Conservation (phyloP, 2,329 filamentous ascomycete species). For the Pseudogymnoascus sp. region DNA sequence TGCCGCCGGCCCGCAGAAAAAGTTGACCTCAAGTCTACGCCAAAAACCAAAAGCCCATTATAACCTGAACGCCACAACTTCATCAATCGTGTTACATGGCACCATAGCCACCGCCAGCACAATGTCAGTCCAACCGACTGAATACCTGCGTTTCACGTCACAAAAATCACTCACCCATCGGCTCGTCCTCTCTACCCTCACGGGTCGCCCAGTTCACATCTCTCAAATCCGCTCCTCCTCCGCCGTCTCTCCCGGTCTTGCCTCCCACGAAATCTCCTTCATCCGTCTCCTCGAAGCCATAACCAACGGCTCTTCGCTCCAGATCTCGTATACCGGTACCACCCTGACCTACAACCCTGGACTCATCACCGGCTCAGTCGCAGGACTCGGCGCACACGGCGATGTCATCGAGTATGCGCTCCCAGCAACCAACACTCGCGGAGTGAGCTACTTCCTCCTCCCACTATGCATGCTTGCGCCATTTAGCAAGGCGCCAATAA, state of each 20-base stretch:
- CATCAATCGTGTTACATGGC: conserved; percentile 1
- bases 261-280: conserved; percentile 90
- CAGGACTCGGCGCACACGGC: conserved; percentile 60
- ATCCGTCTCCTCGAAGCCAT: conserved; percentile 88
- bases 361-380: conserved; percentile 76
- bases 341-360: conserved; percentile 88
- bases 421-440: conserved; percentile 67
- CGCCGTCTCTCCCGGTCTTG: conserved; percentile 78
- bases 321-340: conserved; percentile 94
- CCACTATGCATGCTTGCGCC: conserved; percentile 85
- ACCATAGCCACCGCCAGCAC: conserved; percentile 2
- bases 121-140: conserved; percentile 28
- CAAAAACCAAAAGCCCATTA: neutral
- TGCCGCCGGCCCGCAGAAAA: conserved; percentile 9
- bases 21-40: conserved; percentile 1
- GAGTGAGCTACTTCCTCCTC: conserved; percentile 85
- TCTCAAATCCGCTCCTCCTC: conserved; percentile 88
- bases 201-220: conserved; percentile 81
- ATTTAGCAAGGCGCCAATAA: conserved; percentile 86
- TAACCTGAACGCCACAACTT: neutral
- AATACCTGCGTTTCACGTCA: conserved; percentile 68
- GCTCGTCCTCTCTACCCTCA: conserved; percentile 83
- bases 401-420: conserved; percentile 78
- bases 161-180: conserved; percentile 78
- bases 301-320: conserved; percentile 90